These are phyloP conservation scores for Anthracocystis walkeri DNA, from an alignment of 1,284 basidiomycete species.

Conservation along the genomic window DNA sequence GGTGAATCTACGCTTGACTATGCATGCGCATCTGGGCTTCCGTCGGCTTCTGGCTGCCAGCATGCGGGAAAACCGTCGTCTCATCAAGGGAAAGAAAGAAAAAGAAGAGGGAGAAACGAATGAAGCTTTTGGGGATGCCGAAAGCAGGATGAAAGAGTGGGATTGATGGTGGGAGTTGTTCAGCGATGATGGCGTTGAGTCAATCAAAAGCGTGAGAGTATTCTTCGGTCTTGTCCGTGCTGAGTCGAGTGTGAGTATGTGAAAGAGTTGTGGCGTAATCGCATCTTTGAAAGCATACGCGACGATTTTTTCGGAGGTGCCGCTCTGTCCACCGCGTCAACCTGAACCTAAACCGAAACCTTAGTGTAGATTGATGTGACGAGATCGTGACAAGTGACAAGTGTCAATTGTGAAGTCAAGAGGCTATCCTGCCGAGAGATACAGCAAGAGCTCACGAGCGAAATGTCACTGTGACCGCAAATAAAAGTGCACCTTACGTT, in stretches of 20 bases:
- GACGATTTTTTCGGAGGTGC: slow-evolving; percentile 1
- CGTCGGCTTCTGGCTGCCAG: slow-evolving; percentile 23
- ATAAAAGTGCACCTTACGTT: background rate
- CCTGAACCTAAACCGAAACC: no score
- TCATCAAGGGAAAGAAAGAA: background rate
- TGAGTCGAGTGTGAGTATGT: no score
- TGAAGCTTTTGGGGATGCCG: background rate
- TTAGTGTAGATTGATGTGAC: background rate
- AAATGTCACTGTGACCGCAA: background rate
- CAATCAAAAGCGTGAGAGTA: background rate
- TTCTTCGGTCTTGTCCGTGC: slow-evolving; percentile 2
- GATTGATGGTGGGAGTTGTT: no score
- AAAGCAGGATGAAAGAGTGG: background rate
- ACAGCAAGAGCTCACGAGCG: background rate
- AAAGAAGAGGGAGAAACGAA: background rate
- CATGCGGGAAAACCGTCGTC: background rate
- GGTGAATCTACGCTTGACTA: background rate
- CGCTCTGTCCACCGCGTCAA: no score
- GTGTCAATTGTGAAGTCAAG: no score
- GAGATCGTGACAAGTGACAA: slow-evolving; percentile 1
- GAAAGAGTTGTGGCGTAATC: background rate
- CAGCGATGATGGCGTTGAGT: slow-evolving; percentile 1
- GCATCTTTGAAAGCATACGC: background rate
- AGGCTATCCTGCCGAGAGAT: background rate
- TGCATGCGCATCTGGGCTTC: slow-evolving; percentile 4